Evolutionary conservation across 163 green algal genomes (phyloP), one percentile per base, ranked within the genome.

Genomic region (Scenedesmus sp.): DNA sequence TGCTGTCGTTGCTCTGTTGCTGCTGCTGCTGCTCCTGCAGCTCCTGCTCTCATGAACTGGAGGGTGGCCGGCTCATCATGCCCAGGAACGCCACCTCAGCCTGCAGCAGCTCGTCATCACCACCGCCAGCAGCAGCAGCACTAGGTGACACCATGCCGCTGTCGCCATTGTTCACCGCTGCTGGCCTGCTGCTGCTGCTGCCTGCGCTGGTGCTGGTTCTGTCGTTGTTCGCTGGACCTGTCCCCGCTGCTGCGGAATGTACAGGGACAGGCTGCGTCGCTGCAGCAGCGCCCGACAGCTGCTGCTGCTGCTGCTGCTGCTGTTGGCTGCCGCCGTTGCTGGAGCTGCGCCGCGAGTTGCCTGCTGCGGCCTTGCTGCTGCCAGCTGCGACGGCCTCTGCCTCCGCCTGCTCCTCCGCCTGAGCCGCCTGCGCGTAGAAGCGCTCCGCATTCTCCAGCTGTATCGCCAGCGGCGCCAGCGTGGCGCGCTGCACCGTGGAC

Each of bases 391-490:
- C 53, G 16, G 33, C 42, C 16, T n/a, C 61, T 16, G 88, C 88
- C 42, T 37, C 65, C n/a, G 42, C 59, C n/a, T 80, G n/a, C 51
- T 73, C 91, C 73, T 92, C 82, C 7, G 26, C 88, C 40, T 33
- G 37, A 49, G 81, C 80, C 22, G 80, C 88, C 20, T 79, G 49
- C 40, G 73, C 53, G 24, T 91, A 80, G 51, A 89, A 95, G 3
- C 85, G 61, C 85, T 94, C 94, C 22, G 93, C 94, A 83, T 96
- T 96, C 16, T 88, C 90, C 26, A 96, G 90, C 90, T 96, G 94
- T 82, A 92, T 85, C 30, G 90, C 91, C 40, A 96, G 80, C 0
- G 94, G 94, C 0, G 37, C 73, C 3, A 96, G 78, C 7, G 90
- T 91, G 30, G 92, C 90, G 33, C 94, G 92, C 49, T 89, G 43